Conservation (phyloP, 164 flowering plant genomes). For the Vitis vinifera region DNA sequence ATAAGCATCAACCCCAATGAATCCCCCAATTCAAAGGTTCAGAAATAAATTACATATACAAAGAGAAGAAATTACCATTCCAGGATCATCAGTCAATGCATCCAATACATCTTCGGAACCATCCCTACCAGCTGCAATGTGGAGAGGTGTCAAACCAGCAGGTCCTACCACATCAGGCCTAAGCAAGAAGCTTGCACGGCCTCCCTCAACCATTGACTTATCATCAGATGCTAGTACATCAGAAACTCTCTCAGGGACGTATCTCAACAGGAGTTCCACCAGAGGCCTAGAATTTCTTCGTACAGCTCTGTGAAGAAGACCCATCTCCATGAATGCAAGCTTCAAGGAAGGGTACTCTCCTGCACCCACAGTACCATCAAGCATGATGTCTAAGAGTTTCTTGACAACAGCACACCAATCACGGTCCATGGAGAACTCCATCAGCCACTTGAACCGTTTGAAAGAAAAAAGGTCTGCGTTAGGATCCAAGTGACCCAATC, state of each 20-base stretch:
- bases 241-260: constrained; percentile 25
- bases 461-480: constrained; percentile 33
- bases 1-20: neutral
- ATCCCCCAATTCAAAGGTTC: no score
- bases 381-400: constrained; percentile 47
- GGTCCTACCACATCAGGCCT: constrained; percentile 52
- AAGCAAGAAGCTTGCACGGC: constrained; percentile 24
- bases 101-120: constrained; percentile 54
- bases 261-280: constrained; percentile 50
- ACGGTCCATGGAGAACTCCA: constrained; percentile 59
- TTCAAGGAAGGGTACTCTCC: constrained; percentile 36
- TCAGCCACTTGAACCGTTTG: constrained; percentile 46
- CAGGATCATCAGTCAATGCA: constrained; percentile 58
- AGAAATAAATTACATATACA: neutral
- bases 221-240: constrained; percentile 10
- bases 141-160: constrained; percentile 62
- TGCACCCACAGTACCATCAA: constrained; percentile 36
- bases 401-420: constrained; percentile 69
- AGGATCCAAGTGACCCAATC: constrained; percentile 29
- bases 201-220: constrained; percentile 12
- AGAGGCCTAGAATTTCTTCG: constrained; percentile 50
- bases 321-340: constrained; percentile 37
- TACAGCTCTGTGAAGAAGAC: constrained; percentile 62
- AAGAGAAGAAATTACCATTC: constrained; percentile 33
- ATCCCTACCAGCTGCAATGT: constrained; percentile 62